Conservation (phyloP, 2,329 filamentous ascomycete genomes). For the Sporothrix brasiliensis region DNA sequence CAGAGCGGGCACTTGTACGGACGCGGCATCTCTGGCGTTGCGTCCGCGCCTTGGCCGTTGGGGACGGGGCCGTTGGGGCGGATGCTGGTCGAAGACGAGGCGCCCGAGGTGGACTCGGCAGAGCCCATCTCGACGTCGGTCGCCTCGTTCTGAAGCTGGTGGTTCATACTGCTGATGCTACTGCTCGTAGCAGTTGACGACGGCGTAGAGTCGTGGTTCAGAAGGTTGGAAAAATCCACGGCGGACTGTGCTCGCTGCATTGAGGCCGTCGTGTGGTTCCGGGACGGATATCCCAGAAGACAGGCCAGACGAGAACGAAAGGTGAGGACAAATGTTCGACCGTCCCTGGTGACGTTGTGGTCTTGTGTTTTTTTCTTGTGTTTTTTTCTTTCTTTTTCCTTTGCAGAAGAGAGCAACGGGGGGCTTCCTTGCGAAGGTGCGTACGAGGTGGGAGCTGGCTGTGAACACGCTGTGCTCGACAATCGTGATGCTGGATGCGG, state of each 20-base stretch:
- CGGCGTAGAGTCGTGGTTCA: conserved; percentile 58
- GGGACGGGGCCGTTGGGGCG: conserved; percentile 66
- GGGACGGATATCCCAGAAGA: conserved; percentile 30
- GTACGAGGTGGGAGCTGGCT: not conserved
- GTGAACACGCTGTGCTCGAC: not conserved
- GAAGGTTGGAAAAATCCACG: conserved; percentile 74
- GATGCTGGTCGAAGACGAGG: conserved; percentile 49
- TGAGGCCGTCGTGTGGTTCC: conserved; percentile 56
- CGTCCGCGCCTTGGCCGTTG: conserved; percentile 63
- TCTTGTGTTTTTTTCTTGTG: not conserved
- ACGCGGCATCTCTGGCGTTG: conserved; percentile 72
- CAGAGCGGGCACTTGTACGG: conserved; percentile 99
- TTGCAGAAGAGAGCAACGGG: not conserved
- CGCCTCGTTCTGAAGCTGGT: conserved; percentile 44
- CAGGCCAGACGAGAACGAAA: not conserved
- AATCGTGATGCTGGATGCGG: not conserved
- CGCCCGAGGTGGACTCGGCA: conserved; percentile 29
- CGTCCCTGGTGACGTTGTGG: not conserved
- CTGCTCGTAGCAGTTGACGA: conserved; percentile 34
- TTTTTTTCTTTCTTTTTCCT: too few species aligned
- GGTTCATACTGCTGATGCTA: conserved; percentile 39
- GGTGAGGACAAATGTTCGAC: too few species aligned
- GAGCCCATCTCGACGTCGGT: conserved; percentile 53
- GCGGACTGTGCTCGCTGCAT: conserved; percentile 76
- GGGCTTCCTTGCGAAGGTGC: not conserved